Evolutionary conservation across 805 yeast species (phyloP), one percentile per base, ranked within the genome.

Genomic region (Starmerella floricola): DNA sequence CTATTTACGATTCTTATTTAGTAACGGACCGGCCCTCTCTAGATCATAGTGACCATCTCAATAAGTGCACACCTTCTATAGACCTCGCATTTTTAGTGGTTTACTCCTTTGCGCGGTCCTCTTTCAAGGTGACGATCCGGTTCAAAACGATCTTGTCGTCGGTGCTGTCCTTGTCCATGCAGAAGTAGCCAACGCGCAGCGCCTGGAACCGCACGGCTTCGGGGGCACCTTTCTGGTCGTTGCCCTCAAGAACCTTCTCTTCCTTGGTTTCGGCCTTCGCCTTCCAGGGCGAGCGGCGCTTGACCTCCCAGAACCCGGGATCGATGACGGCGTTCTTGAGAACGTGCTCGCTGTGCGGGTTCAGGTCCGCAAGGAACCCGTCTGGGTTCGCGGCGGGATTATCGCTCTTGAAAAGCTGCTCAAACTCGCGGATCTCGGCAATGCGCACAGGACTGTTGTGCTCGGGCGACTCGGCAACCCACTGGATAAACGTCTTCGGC

Each of bases 201-300:
- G 95, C 98, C 68, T 91, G 98, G 85, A 91, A 91, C 63, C 98
- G 76, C 26, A 83, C 85, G n/a, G 87, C 73, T 61, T 87, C 94
- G 35, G 76, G 74, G 3, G 75, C 72, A 17, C 71, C 63, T 49
- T 69, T 64, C 27, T 70, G 70, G 31, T 63, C 63, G 46, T 72
- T 70, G 60, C 91, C 96, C 52, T 72, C 69, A 51, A 86, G 79
- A 57, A 71, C 70, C 38, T 68, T 63, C 38, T 54, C 62, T 20
- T 51, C 55, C 59, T 85, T 83, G 31, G 71, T 66, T 38, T 75
- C 71, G 31, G 70, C 69, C 26, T 71, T 69, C 23, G 78, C 70
- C 24, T 41, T 42, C 76, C 88, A 74, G 46, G 96, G 96, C 20
- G 88, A 76, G 51, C 73, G 76, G 46, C 62, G 61, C 53, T 73